A percentile compares a stretch with the other conserved stretches of the same genome.
Evolutionary conservation across 2,329 filamentous ascomycete species (phyloP).

Genomic region (Taxawa tesnikishii): DNA sequence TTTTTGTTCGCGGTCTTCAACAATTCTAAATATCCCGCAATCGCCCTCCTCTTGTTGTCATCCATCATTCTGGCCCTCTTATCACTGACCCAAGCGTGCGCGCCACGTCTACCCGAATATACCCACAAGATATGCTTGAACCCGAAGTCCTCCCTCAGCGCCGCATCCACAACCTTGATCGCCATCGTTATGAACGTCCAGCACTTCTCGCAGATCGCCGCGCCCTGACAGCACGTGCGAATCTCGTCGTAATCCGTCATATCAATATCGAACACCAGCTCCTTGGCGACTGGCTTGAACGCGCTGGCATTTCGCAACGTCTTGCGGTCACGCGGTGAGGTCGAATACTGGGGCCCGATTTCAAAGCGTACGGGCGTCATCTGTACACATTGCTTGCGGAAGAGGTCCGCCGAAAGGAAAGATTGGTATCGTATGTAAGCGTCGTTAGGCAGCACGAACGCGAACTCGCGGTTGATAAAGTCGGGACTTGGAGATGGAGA

Average conservation of each 20-base stretch:
- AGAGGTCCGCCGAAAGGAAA: conserved; percentile 54
- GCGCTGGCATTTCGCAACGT: conserved; percentile 65
- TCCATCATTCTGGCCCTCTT: conserved; percentile 72
- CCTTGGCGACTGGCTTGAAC: conserved; percentile 81
- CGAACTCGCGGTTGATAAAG: conserved; percentile 89
- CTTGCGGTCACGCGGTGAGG: conserved; percentile 90
- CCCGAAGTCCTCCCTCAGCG: conserved; percentile 85
- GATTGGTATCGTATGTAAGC: conserved; percentile 88
- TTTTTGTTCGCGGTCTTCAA: conserved; percentile 76
- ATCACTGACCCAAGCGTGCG: conserved; percentile 97
- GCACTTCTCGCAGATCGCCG: conserved; percentile 86
- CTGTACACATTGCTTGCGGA: conserved; percentile 82
- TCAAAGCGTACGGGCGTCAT: conserved; percentile 91
- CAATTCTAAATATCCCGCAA: conserved; percentile 82
- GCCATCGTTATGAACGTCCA: conserved; percentile 98
- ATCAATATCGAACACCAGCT: conserved; percentile 98
- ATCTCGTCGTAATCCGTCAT: conserved; percentile 98
- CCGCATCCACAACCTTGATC: conserved; percentile 81
- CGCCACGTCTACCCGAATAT: conserved; percentile 91
- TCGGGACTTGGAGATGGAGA: conserved; percentile 74
- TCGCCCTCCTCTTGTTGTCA: conserved; percentile 70
- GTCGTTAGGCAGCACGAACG: conserved; percentile 86
- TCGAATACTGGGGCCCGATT: conserved; percentile 92
- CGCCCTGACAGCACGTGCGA: conserved; percentile 85
- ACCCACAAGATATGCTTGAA: conserved; percentile 98